Evolutionary conservation across 768 basidiomycete genomes (phyloP).

Genomic region (Cubamyces sp.): DNA sequence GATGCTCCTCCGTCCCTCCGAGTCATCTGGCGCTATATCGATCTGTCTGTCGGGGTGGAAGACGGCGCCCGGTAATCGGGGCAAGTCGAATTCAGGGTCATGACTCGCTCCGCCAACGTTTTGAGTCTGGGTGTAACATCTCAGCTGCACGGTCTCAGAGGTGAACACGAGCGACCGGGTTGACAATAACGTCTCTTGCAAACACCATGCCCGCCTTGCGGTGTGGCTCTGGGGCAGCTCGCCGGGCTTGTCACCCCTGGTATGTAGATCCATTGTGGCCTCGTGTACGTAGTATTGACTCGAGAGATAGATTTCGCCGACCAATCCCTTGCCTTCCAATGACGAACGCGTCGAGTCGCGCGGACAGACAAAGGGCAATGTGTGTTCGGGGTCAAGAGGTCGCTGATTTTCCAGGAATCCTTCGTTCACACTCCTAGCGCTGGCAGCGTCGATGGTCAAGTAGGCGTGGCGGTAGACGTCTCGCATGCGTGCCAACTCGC

Average conservation of each 20-base stretch:
- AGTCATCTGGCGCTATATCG: not conserved
- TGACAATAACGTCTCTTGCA: slow-evolving; percentile 2
- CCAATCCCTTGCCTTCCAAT: too few species aligned
- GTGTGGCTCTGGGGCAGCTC: not conserved
- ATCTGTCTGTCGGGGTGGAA: not conserved
- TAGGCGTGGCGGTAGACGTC: not conserved
- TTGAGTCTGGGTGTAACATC: not conserved
- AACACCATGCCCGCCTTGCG: not conserved
- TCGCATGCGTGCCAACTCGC: not conserved
- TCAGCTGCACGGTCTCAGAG: not conserved
- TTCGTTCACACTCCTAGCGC: not conserved
- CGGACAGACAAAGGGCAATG: too few species aligned
- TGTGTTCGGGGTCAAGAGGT: too few species aligned
- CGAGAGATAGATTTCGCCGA: too few species aligned
- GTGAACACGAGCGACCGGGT: slow-evolving; percentile 4
- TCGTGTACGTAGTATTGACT: too few species aligned
- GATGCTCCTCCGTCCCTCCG: not conserved
- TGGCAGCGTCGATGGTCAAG: slow-evolving; percentile 1
- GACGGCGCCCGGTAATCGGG: not conserved
- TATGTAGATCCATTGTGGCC: too few species aligned
- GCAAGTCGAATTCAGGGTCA: not conserved
- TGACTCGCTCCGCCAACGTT: not conserved
- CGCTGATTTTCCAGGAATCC: not conserved
- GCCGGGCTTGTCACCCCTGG: not conserved
- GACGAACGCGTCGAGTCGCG: too few species aligned